Conservation (phyloP, 2,329 filamentous ascomycete genomes). For the Cordyceps tenuipes region DNA sequence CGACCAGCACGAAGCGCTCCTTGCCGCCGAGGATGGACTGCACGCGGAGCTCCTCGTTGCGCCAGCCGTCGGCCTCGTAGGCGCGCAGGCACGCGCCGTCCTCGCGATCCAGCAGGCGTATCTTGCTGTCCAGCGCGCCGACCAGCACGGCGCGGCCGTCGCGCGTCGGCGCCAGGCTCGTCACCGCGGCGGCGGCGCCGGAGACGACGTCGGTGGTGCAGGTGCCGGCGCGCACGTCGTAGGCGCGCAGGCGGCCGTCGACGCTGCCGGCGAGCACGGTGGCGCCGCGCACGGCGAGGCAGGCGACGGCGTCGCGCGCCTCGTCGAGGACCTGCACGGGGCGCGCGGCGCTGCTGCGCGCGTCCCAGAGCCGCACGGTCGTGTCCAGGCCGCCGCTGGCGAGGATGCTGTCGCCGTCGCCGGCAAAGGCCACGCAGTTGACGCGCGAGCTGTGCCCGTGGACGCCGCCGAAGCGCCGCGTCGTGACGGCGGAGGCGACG, state of each 20-base stretch:
- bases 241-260: constrained; percentile 71
- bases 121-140: constrained; percentile 63
- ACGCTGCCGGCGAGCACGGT: constrained; percentile 71
- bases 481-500: constrained; percentile 69
- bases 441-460: constrained; percentile 63
- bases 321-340: constrained; percentile 67
- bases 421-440: constrained; percentile 72
- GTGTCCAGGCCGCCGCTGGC: constrained; percentile 68
- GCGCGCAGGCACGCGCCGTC: constrained; percentile 65
- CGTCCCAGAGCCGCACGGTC: constrained; percentile 70
- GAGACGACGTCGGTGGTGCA: constrained; percentile 63
- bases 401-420: constrained; percentile 64
- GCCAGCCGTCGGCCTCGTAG: constrained; percentile 51
- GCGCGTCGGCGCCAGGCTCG: constrained; percentile 60
- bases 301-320: constrained; percentile 60
- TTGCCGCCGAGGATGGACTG: constrained; percentile 66
- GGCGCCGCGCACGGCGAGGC: constrained; percentile 37
- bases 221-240: constrained; percentile 73
- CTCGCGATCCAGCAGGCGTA: constrained; percentile 73
- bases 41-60: constrained; percentile 65
- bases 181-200: constrained; percentile 49
- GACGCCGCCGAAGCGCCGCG: constrained; percentile 59
- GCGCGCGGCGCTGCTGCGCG: constrained; percentile 42
- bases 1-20: constrained; percentile 71
- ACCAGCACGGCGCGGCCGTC: constrained; percentile 70